A percentile compares a stretch with the other conserved stretches of the same genome.
Conservation (phyloP, 148 eudicot species). For the Rhododendron simsii region DNA sequence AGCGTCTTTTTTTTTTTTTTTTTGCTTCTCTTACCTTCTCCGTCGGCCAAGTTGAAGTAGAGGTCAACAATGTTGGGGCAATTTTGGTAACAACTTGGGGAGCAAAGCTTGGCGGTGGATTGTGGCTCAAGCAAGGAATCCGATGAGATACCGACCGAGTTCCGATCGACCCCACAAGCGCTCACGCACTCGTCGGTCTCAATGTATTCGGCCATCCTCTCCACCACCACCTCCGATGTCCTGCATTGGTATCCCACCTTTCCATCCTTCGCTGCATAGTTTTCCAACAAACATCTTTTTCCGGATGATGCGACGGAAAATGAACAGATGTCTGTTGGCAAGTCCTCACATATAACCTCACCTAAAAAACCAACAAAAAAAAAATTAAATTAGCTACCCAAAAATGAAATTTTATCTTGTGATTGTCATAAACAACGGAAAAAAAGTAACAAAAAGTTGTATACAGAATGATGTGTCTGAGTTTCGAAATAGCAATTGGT, state of each 20-base stretch:
- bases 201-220: conserved; percentile 52
- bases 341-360: conserved; percentile 62
- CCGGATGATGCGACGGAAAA: conserved; percentile 70
- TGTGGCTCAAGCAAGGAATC: conserved; percentile 58
- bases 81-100: conserved; percentile 52
- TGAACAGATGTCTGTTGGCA: conserved; percentile 52
- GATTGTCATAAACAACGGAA: not conserved
- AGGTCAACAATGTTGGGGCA: conserved; percentile 84
- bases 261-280: conserved; percentile 26
- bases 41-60: conserved; percentile 77
- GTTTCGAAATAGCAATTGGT: too few species aligned
- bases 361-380: conserved; percentile 23
- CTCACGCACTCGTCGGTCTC: conserved; percentile 64
- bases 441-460: too few species aligned
- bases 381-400: not conserved
- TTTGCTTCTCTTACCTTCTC: conserved; percentile 48
- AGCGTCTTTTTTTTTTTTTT: too few species aligned
- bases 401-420: not conserved
- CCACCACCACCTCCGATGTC: conserved; percentile 71
- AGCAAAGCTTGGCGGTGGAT: conserved; percentile 57
- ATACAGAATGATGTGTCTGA: too few species aligned
- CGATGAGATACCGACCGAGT: conserved; percentile 62
- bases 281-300: conserved; percentile 69
- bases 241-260: conserved; percentile 53
- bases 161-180: conserved; percentile 70